Percentiles rank a stretch among this genome's conserved stretches.
Conservation (phyloP, 73 alveolate species). For the Halteria grandinella region DNA sequence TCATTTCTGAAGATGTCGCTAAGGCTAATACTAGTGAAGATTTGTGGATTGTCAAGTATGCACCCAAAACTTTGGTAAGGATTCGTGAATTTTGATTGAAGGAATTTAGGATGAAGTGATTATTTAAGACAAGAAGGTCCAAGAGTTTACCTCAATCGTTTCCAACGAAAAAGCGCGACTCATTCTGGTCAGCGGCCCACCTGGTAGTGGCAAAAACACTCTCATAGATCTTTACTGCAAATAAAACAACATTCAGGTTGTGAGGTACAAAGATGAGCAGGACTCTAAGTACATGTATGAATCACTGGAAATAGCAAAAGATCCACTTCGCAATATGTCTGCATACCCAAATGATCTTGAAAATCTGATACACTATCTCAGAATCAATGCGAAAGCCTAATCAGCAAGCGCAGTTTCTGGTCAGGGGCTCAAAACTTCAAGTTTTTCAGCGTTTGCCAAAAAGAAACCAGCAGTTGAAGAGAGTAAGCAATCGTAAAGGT, state of each 20-base stretch:
- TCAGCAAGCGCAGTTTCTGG: neutral
- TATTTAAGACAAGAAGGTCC: slow-evolving; percentile 8
- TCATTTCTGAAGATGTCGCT: neutral
- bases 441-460: neutral
- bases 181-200: slow-evolving; percentile 35
- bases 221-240: slow-evolving; percentile 25
- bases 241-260: neutral
- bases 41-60: slow-evolving; percentile 16
- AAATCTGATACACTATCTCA: slow-evolving; percentile 19
- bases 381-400: neutral
- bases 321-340: neutral
- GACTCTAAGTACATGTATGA: slow-evolving; percentile 9
- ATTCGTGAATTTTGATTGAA: neutral
- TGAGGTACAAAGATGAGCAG: neutral
- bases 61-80: slow-evolving; percentile 9
- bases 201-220: slow-evolving; percentile 52
- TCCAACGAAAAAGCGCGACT: neutral
- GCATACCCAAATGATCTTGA: slow-evolving; percentile 11
- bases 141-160: slow-evolving; percentile 14
- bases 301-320: neutral
- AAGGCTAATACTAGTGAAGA: neutral
- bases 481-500: neutral
- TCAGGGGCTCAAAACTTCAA: neutral
- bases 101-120: slow-evolving; percentile 22
- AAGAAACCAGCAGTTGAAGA: neutral